Evolutionary conservation across 2,329 filamentous ascomycete species (phyloP), one percentile per base, ranked within the genome.

Genomic region (Fusarium sp.): DNA sequence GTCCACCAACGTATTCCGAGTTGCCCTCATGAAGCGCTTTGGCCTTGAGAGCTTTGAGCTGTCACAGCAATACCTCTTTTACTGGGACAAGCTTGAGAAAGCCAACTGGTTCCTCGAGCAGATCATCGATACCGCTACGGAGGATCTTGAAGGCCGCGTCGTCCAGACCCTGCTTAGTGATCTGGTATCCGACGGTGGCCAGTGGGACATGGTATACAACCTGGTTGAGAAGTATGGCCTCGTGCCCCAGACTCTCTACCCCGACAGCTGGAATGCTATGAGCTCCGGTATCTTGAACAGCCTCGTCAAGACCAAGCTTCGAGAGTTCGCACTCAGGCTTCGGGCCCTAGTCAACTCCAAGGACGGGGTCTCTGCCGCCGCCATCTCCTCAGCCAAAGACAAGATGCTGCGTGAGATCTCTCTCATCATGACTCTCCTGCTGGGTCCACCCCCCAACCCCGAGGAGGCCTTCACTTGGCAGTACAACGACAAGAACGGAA

Each of bases 41-140:
- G 90, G 91, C 73, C 89, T 97, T 22, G 89, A 91, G 56, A 87
- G 89, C 63, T 97, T 97, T 78, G 94, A 97, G 86, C 87, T 98
- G n/a, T 95, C 92, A 33, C 95, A 97, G 83, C 88, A 92, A 1
- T 97, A 97, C 79, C 88, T 97, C 5, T 97, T 96, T 85, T 97
- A 95, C 88, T 97, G 93, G 92, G 95, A 98, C 82, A 97, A 97
- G 85, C 90, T 97, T 22, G 95, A 98, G 83, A 97, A 97, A 83
- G 88, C 93, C 10, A 97, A 97, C 82, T 97, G 90, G 86, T 97
- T 97, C 84, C 88, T 97, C 20, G 94, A 97, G 83, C 93, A 94
- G 78, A 90, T 96, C 70, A 89, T 97, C 65, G 91, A 94, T 72
- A 97, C 95, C 0, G 88, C 90, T 0, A 85, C 86, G 61, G 88